A percentile compares a stretch with the other conserved stretches of the same genome.
phyloP scores from a whole-genome alignment of 768 basidiomycete species.

The Rhodotorula taiwanensis region DNA sequence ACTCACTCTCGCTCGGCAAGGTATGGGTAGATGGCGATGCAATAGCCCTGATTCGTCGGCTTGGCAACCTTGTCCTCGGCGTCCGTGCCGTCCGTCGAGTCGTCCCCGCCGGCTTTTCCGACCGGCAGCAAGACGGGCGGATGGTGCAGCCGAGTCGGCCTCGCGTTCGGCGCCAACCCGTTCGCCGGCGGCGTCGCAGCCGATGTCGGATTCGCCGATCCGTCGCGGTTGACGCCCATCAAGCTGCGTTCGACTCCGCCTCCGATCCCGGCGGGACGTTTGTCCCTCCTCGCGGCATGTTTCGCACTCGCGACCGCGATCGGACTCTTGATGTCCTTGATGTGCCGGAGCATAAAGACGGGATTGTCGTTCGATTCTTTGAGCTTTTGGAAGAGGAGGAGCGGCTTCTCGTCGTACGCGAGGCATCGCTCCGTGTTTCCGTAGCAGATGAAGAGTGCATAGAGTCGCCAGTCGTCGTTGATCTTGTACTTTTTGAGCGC shows the following conservation, averaged over 20 bases:
- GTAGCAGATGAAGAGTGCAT: conserved; percentile 99
- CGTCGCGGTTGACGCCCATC: conserved; percentile 34
- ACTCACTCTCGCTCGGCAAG: conserved; percentile 79
- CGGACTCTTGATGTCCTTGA: conserved; percentile 92
- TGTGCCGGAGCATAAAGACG: conserved; percentile 97
- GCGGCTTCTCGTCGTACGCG: conserved; percentile 94
- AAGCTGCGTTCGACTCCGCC: conserved; percentile 32
- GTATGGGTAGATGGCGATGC: conserved; percentile 97
- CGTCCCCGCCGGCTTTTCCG: conserved; percentile 33
- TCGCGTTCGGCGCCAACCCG: conserved; percentile 27
- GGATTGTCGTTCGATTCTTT: conserved; percentile 97
- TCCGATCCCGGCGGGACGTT: conserved; percentile 33
- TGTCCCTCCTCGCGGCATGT: conserved; percentile 62
- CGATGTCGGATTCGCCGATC: conserved; percentile 10
- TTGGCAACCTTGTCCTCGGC: conserved; percentile 6
- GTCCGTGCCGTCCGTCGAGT: conserved; percentile 18
- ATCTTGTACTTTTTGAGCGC: conserved; percentile 98
- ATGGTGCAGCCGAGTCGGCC: conserved; percentile 43
- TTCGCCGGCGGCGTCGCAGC: background rate
- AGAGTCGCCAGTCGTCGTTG: conserved; percentile 97
- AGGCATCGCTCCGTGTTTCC: conserved; percentile 90
- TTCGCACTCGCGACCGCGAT: conserved; percentile 96
- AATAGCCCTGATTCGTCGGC: conserved; percentile 53
- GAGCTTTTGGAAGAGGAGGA: conserved; percentile 91
- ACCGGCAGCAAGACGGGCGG: conserved; percentile 44